Percentiles rank a stretch among this genome's conserved stretches.
These are phyloP conservation scores for Suillus lakei DNA, from an alignment of 768 basidiomycete genomes.

Conservation along the genomic window DNA sequence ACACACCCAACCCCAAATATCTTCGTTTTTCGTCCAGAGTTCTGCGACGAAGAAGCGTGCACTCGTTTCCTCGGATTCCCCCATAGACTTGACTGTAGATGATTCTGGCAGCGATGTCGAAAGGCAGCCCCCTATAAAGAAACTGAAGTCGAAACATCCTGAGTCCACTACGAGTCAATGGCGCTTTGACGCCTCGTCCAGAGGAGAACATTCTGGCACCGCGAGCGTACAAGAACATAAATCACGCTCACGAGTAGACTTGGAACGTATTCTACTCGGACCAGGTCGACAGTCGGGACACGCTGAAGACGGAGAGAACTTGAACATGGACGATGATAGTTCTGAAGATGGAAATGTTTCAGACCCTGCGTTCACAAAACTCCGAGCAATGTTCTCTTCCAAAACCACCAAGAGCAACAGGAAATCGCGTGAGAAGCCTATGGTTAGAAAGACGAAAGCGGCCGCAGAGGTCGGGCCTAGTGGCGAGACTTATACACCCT, in stretches of 20 bases:
- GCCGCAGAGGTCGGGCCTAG: conserved; percentile 61
- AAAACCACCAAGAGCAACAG: conserved; percentile 39
- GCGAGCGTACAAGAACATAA: conserved; percentile 51
- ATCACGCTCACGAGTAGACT: conserved; percentile 41
- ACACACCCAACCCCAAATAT: conserved; percentile 14
- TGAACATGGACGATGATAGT: conserved; percentile 29
- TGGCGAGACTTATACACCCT: conserved; percentile 73
- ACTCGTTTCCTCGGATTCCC: conserved; percentile 21
- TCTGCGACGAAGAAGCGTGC: conserved; percentile 33
- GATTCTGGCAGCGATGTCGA: conserved; percentile 30
- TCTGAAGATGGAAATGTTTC: conserved; percentile 43
- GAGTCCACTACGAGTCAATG: conserved; percentile 42
- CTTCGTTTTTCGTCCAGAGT: conserved; percentile 7
- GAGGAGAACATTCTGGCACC: not conserved
- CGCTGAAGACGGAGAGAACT: conserved; percentile 26
- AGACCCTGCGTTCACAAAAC: conserved; percentile 49
- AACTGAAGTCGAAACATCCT: conserved; percentile 26
- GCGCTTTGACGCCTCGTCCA: conserved; percentile 40
- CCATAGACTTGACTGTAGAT: conserved; percentile 61
- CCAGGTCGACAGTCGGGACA: conserved; percentile 28
- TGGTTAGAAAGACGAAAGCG: conserved; percentile 36
- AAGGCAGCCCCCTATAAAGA: conserved; percentile 33
- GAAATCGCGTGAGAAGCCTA: conserved; percentile 36
- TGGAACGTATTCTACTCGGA: conserved; percentile 59
- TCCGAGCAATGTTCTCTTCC: conserved; percentile 52